Evolutionary conservation across 2,329 filamentous ascomycete genomes (phyloP).

Genomic region (Chrysoporthe deuterocubensis): DNA sequence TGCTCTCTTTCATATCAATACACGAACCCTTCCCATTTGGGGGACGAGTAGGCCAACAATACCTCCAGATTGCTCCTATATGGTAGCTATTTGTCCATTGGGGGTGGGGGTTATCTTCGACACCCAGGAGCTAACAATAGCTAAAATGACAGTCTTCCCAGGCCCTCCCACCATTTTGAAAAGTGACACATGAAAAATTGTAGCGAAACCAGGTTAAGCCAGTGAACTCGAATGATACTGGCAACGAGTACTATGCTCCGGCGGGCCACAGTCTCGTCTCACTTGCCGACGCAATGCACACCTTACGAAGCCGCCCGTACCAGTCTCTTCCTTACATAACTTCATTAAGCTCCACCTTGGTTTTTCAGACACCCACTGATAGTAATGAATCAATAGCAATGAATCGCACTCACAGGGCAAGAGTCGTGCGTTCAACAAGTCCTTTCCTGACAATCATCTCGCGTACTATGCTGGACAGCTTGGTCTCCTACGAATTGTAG

Average conservation of each 20-base stretch:
- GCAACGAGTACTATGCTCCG: background rate
- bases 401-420: background rate
- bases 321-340: background rate
- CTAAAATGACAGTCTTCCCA: slow-evolving; percentile 1
- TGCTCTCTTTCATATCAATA: background rate
- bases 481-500: background rate
- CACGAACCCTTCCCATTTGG: background rate
- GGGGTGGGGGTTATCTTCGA: background rate
- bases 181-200: background rate
- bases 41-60: background rate
- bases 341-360: background rate
- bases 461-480: background rate
- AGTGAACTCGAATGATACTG: background rate
- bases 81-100: background rate
- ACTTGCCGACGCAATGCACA: slow-evolving; percentile 10
- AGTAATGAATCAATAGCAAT: background rate
- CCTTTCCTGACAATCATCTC: background rate
- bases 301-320: background rate
- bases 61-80: background rate
- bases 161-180: background rate
- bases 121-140: background rate
- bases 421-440: background rate
- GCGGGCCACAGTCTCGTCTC: slow-evolving; percentile 2
- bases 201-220: background rate
- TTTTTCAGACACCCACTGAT: background rate